A percentile compares a stretch with the other conserved stretches of the same genome.
Conservation (phyloP, 1,284 basidiomycete genomes). For the Boletus sp. region DNA sequence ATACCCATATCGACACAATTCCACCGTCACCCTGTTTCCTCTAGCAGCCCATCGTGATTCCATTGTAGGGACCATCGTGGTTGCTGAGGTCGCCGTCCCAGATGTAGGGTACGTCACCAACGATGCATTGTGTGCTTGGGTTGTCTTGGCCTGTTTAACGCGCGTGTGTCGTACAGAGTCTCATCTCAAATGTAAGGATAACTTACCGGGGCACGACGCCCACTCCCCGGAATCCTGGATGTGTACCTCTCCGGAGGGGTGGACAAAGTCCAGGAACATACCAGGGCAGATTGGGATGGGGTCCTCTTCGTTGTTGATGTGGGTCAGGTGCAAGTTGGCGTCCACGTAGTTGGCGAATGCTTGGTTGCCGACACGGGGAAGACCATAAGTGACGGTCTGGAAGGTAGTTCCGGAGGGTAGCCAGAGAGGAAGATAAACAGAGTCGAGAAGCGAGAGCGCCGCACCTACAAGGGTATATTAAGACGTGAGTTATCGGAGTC, state of each 20-base stretch:
- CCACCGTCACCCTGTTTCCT: neutral
- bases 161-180: neutral
- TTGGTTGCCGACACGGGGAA: conserved; percentile 71
- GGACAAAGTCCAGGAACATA: conserved; percentile 54
- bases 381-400: conserved; percentile 50
- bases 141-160: conserved; percentile 57
- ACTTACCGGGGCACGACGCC: conserved; percentile 49
- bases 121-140: conserved; percentile 51
- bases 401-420: conserved; percentile 42
- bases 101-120: conserved; percentile 60
- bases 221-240: conserved; percentile 53
- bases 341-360: conserved; percentile 66
- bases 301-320: conserved; percentile 58
- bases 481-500: neutral
- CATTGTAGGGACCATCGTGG: conserved; percentile 65
- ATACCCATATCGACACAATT: neutral
- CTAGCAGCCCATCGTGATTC: conserved; percentile 52
- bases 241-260: conserved; percentile 62
- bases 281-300: conserved; percentile 55
- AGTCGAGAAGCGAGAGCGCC: conserved; percentile 57
- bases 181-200: neutral
- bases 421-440: conserved; percentile 44
- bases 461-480: conserved; percentile 37
- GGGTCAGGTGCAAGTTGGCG: conserved; percentile 46
- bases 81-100: conserved; percentile 48